A percentile compares a stretch with the other conserved stretches of the same genome.
These are phyloP conservation scores for Paraphysoderma sedebokerense DNA, from an alignment of 371 early-diverging fungal species.

Conservation along the genomic window DNA sequence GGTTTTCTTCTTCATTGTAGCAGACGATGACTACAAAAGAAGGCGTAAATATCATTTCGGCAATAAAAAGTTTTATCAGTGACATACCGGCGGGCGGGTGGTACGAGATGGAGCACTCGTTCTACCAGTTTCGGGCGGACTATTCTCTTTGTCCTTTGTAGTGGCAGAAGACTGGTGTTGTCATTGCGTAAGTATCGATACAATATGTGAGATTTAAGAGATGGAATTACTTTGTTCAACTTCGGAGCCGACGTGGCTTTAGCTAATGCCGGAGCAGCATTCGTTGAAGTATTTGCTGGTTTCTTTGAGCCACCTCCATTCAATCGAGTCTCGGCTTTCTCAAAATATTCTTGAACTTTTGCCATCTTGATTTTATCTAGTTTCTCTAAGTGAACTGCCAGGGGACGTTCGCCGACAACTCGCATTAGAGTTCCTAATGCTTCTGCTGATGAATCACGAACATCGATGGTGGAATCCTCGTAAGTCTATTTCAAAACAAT, in stretches of 20 bases:
- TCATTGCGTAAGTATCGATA: no score
- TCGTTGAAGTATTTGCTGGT: constrained; percentile 13
- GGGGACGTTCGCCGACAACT: constrained; percentile 55
- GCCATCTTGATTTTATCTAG: constrained; percentile 70
- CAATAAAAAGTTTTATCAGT: no score
- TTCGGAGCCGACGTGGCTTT: constrained; percentile 18
- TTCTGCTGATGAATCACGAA: constrained; percentile 75
- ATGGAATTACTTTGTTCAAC: no score
- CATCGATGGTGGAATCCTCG: constrained; percentile 72
- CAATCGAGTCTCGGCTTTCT: constrained; percentile 48
- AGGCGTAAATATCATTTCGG: no score
- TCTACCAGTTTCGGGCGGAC: no score
- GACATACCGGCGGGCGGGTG: no score
- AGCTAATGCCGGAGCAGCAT: constrained; percentile 15
- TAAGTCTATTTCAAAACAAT: constrained; percentile 11
- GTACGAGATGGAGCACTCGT: no score
- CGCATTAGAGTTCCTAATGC: constrained; percentile 80
- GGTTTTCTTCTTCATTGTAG: no score
- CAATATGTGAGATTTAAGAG: no score
- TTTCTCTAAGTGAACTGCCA: constrained; percentile 53
- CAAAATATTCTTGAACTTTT: constrained; percentile 70
- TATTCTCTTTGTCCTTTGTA: no score
- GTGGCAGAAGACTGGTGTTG: no score
- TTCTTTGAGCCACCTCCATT: constrained; percentile 9
- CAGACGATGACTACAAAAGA: no score